A percentile compares a stretch with the other conserved stretches of the same genome.
Conservation (phyloP, 2,329 filamentous ascomycete genomes). For the Talaromyces sp. region DNA sequence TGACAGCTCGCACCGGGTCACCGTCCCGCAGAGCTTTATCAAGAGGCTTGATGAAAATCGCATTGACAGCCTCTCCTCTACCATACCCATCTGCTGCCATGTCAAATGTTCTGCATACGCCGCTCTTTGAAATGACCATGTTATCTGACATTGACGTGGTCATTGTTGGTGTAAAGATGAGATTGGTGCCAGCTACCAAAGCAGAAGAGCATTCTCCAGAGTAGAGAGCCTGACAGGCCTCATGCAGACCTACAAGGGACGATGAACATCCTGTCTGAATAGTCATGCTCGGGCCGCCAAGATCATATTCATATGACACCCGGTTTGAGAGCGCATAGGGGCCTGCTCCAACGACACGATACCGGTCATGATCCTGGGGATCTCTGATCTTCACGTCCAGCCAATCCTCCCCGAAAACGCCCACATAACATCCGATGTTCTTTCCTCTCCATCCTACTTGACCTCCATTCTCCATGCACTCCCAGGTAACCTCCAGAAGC, state of each 20-base stretch:
- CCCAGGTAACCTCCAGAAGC: conserved; percentile 36
- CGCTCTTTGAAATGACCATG: conserved; percentile 53
- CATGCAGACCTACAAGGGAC: conserved; percentile 38
- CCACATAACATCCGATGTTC: no score
- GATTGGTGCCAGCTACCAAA: conserved; percentile 27
- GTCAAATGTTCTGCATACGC: conserved; percentile 52
- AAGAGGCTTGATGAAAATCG: conserved; percentile 52
- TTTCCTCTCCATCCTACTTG: no score
- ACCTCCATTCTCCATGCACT: no score
- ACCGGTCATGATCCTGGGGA: no score
- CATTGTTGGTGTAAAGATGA: conserved; percentile 32
- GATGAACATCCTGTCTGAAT: conserved; percentile 51
- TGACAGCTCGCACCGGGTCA: conserved; percentile 41
- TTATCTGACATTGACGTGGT: conserved; percentile 34
- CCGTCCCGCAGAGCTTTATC: conserved; percentile 46
- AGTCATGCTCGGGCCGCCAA: no score
- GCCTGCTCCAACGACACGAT: no score
- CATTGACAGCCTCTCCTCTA: conserved; percentile 52
- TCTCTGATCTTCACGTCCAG: no score
- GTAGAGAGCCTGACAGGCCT: conserved; percentile 32
- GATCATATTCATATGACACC: no score
- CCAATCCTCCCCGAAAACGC: no score
- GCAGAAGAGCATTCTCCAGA: conserved; percentile 30
- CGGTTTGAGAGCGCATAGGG: no score
- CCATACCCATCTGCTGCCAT: conserved; percentile 49